Evolutionary conservation across 441 rosid species (phyloP), one percentile per base, ranked within the genome.

Genomic region (Aquilaria agallochum): DNA sequence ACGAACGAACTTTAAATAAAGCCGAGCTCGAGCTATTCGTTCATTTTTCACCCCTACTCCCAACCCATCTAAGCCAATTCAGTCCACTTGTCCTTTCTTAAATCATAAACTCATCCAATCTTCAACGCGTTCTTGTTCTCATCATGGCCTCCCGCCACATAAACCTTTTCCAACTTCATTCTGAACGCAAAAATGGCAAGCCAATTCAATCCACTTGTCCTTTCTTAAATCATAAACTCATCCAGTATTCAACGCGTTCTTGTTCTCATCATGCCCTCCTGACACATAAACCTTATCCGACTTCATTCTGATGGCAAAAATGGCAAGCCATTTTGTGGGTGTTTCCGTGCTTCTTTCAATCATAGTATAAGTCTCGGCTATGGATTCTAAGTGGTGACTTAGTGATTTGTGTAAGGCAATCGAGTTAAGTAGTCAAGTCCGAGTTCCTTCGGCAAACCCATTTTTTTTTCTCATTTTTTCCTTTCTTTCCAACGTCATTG

Each of bases 91-190:
- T 77, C 74, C 8, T 45, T 55, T 56, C 63, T 68, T 65, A 74
- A 59, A 68, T 80, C 84, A 52, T 80, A 80, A 9, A 74, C 76
- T 79, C 81, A 77, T 48, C 74, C 79, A 9, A 66, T 60, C 33
- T 50, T 68, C 63, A 71, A 60, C 6, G 84, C 79, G 64, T 76
- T 80, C 72, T 80, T 80, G 74, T 71, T 65, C 74, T 74, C 76
- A 36, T 80, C 81, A 48, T 77, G 84, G 45, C 84, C 84, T 30
- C 84, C 81, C 0, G 84, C 81, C 0, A 80, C 61, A 47, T 40
- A 80, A 2, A 80, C 68, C 53, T 72, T 65, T 31, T 64, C 76
- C 9, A 56, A 74, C 33, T 8, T 31, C 0, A 66, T 62, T 42
- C 81, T 81, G 11, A 64, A 58, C 1, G 79, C 80, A 34, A 80